These are phyloP conservation scores for Cunninghamia lanceolata DNA, from an alignment of 75 land plant genomes.

Conservation along the genomic window DNA sequence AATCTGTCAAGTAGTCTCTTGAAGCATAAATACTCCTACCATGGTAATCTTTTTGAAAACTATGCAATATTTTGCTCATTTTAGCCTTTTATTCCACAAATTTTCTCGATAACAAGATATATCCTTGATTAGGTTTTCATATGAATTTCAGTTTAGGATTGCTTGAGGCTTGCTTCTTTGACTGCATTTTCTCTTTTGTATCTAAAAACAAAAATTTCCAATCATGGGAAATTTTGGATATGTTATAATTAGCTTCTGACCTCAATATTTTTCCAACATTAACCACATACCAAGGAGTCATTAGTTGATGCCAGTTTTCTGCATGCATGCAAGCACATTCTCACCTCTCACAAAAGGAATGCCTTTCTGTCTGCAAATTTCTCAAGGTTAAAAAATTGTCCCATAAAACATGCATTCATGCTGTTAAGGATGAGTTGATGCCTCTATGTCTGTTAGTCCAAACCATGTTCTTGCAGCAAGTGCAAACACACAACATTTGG, in stretches of 20 bases:
- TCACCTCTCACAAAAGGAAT: slow-evolving; percentile 55
- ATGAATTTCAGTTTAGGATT: neutral
- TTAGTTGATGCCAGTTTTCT: neutral
- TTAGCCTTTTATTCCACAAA: neutral
- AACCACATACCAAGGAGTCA: neutral
- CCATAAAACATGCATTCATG: slow-evolving; percentile 69
- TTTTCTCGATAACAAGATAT: neutral
- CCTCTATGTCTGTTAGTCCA: slow-evolving; percentile 84
- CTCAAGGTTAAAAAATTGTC: slow-evolving; percentile 80
- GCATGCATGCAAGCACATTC: slow-evolving; percentile 52
- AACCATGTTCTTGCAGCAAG: slow-evolving; percentile 81
- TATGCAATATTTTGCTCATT: neutral
- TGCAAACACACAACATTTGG: slow-evolving; percentile 33
- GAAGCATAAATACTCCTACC: neutral
- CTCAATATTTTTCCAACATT: neutral
- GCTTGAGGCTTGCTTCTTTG: neutral
- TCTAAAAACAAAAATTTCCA: neutral
- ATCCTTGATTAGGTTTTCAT: neutral
- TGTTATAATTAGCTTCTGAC: neutral
- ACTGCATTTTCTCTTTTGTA: neutral
- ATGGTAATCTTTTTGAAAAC: neutral
- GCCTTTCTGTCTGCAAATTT: slow-evolving; percentile 50
- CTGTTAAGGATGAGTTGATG: slow-evolving; percentile 82
- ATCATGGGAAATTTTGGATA: no score
- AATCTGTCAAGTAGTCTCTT: neutral